phyloP scores from a whole-genome alignment of 2,329 filamentous ascomycete species.

The Dryadomyces sulphureus region DNA sequence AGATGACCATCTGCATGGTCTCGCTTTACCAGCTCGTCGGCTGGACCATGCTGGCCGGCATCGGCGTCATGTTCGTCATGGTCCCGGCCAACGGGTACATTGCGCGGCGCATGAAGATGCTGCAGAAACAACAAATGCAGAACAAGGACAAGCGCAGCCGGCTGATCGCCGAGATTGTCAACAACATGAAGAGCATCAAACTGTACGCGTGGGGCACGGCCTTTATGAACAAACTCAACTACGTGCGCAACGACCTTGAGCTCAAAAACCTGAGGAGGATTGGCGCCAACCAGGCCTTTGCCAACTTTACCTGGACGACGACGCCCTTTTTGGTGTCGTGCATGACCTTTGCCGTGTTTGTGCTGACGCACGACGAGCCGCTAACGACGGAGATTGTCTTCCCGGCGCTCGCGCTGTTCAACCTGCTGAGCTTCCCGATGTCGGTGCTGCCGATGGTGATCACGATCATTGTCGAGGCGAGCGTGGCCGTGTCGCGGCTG shows the following conservation, averaged over 20 bases:
- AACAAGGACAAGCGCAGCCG: constrained; percentile 92
- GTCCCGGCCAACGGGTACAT: constrained; percentile 91
- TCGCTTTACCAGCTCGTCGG: constrained; percentile 94
- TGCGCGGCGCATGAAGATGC: constrained; percentile 78
- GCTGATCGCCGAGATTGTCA: constrained; percentile 92
- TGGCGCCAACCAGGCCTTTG: constrained; percentile 80
- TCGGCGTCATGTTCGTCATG: constrained; percentile 93
- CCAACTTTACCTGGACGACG: constrained; percentile 96
- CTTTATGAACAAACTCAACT: constrained; percentile 95
- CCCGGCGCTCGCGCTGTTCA: constrained; percentile 86
- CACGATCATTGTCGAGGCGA: constrained; percentile 86
- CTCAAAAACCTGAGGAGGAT: constrained; percentile 93
- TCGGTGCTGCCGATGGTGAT: constrained; percentile 96
- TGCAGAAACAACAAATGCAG: constrained; percentile 97
- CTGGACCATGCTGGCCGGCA: constrained; percentile 86
- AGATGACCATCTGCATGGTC: constrained; percentile 89
- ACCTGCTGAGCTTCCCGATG: constrained; percentile 86
- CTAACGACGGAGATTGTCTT: constrained; percentile 93
- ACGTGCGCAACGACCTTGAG: constrained; percentile 89
- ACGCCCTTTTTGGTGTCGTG: constrained; percentile 97
- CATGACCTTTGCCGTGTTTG: constrained; percentile 89
- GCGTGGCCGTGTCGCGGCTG: constrained; percentile 77
- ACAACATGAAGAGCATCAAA: constrained; percentile 99
- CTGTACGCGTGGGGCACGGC: constrained; percentile 94
- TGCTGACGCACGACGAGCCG: constrained; percentile 65